A percentile compares a stretch with the other conserved stretches of the same genome.
These are phyloP conservation scores for Hyphodiscus hymeniophilus DNA, from an alignment of 495 filamentous ascomycete species.

Conservation along the genomic window DNA sequence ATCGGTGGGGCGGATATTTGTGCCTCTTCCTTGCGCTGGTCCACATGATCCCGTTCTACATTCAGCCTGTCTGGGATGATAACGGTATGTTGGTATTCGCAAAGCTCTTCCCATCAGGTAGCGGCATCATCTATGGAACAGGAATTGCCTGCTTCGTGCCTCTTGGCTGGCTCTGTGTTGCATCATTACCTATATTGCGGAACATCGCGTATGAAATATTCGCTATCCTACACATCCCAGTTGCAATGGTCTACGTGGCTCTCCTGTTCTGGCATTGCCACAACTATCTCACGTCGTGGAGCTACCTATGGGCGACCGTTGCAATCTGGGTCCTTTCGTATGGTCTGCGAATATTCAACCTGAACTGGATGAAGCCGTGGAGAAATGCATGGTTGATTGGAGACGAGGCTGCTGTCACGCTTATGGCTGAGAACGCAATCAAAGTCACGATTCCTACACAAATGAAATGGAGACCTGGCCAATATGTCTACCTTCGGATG, in stretches of 20 bases:
- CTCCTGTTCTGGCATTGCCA: constrained; percentile 95
- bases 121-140: constrained; percentile 73
- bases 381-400: constrained; percentile 72
- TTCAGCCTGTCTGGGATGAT: constrained; percentile 78
- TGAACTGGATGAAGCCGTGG: constrained; percentile 84
- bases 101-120: constrained; percentile 49
- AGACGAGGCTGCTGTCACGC: constrained; percentile 77
- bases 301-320: constrained; percentile 76
- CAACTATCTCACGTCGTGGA: constrained; percentile 87
- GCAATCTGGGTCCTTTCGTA: constrained; percentile 70
- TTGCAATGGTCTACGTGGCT: constrained; percentile 70
- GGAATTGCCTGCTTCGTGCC: constrained; percentile 83
- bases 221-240: constrained; percentile 69
- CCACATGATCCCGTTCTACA: constrained; percentile 82
- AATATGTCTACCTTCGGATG: constrained; percentile 92
- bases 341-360: constrained; percentile 56
- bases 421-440: constrained; percentile 85
- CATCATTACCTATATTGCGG: constrained; percentile 64
- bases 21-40: constrained; percentile 75
- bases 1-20: constrained; percentile 87
- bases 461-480: constrained; percentile 87
- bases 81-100: constrained; percentile 59
- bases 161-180: constrained; percentile 70
- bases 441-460: constrained; percentile 90
- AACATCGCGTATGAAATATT: constrained; percentile 72